Evolutionary conservation across 345 rosid species (phyloP).

Genomic region (Citrus maxima): DNA sequence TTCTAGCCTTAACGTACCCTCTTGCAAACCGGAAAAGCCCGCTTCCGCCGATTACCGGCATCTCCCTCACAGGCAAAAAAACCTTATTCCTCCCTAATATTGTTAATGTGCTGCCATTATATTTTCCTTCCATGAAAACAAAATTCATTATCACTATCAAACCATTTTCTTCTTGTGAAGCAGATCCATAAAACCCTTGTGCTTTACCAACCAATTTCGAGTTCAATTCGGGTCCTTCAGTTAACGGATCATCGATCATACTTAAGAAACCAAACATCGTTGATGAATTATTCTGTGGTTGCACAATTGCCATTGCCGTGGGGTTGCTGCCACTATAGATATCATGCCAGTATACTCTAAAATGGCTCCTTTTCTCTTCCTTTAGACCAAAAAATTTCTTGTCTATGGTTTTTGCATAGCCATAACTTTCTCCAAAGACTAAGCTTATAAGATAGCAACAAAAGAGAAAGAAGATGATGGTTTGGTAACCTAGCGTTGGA

Average conservation of each 20-base stretch:
- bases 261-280: constrained; percentile 29
- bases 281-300: constrained; percentile 23
- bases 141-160: constrained; percentile 72
- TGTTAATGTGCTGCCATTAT: constrained; percentile 64
- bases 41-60: constrained; percentile 78
- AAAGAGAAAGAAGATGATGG: constrained; percentile 1
- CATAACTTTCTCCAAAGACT: background rate
- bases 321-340: constrained; percentile 38
- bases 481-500: background rate
- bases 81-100: constrained; percentile 64
- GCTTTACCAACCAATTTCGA: constrained; percentile 68
- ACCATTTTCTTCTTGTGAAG: constrained; percentile 53
- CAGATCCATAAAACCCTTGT: constrained; percentile 62
- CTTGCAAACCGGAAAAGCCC: constrained; percentile 76
- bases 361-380: constrained; percentile 43
- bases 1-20: constrained; percentile 62
- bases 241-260: constrained; percentile 70
- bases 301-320: constrained; percentile 21
- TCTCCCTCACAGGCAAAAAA: constrained; percentile 51
- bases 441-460: background rate
- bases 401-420: constrained; percentile 10
- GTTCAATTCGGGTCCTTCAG: constrained; percentile 46
- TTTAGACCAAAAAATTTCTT: constrained; percentile 4
- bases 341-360: constrained; percentile 63
- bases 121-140: constrained; percentile 60